Evolutionary conservation across 108 stramenopile genomes (phyloP), one percentile per base, ranked within the genome.

Genomic region (Fistulifera pelliculosa): DNA sequence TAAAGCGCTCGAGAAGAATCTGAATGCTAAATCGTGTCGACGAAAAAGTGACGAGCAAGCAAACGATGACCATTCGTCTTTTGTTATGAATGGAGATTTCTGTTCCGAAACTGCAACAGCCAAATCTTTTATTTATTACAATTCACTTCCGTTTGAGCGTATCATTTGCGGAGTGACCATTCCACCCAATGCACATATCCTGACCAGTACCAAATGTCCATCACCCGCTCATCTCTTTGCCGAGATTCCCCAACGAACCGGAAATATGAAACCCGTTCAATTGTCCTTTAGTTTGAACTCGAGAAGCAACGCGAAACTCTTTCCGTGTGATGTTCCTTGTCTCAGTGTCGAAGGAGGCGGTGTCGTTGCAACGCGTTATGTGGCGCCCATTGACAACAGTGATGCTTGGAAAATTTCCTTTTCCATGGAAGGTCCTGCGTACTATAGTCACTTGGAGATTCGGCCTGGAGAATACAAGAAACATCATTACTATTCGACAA

Each of bases 401-500:
- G 31, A 3, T 3, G 31, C 31, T 6, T 77, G 70, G 76, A 28
- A 48, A 49, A 58, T 77, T 27, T n/a, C 45, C 41, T 35, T 56
- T 27, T 48, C 66, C 56, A 53, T 67, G 31, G 61, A 69, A 64
- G 68, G 73, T 3, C 61, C 68, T n/a, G 12, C 27, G 41, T 73
- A 73, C 47, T 77, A 66, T 45, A 41, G 54, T 11, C 23, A 57
- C 11, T 23, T 66, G n/a, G 19, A 35, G 1, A 47, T 75, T 53
- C 44, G 57, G 10, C 15, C 41, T 2, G 38, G 23, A 1, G 62
- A 49, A 10, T 62, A 68, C 41, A 49, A 39, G n/a, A 35, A 73
- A 13, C 48, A 71, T 38, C 39, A 70, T 21, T 83, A 71, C 44
- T 83, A 74, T 49, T 68, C 77, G 10, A 80, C 78, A 0, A 83